Evolutionary conservation across 2,329 filamentous ascomycete species (phyloP).

Genomic region (Aureobasidium subglaciale): DNA sequence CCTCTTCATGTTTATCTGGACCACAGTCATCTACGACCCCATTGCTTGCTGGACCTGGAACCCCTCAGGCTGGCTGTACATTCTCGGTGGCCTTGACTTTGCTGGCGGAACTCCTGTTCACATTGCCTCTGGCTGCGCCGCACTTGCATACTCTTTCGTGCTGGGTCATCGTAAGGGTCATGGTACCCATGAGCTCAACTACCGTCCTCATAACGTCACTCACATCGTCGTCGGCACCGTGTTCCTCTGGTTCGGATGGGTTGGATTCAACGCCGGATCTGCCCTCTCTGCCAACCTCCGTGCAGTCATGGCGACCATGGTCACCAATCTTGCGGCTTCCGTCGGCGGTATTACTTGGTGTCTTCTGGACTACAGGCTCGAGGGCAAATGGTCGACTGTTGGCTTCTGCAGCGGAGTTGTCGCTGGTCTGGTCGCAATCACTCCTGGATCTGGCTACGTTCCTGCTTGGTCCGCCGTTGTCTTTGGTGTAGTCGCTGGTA

Average conservation of each 20-base stretch:
- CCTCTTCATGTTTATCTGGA: conserved; percentile 90
- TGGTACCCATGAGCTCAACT: conserved; percentile 82
- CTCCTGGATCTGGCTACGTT: conserved; percentile 79
- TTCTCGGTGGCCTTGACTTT: conserved; percentile 78
- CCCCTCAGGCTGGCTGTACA: conserved; percentile 67
- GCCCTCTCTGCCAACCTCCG: conserved; percentile 75
- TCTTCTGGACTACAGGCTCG: conserved; percentile 77
- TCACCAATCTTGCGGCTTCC: conserved; percentile 78
- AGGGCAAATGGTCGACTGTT: conserved; percentile 87
- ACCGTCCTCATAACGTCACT: conserved; percentile 86
- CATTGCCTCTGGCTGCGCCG: conserved; percentile 74
- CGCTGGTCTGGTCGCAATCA: conserved; percentile 80
- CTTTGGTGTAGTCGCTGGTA: conserved; percentile 68
- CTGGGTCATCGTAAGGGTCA: conserved; percentile 79
- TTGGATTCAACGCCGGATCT: conserved; percentile 87
- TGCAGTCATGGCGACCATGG: conserved; percentile 77
- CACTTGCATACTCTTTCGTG: conserved; percentile 85
- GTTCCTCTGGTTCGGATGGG: conserved; percentile 94
- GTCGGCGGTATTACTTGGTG: conserved; percentile 86
- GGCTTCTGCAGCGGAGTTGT: conserved; percentile 90
- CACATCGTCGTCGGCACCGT: conserved; percentile 89
- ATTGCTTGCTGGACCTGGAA: conserved; percentile 98
- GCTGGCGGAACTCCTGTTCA: conserved; percentile 88
- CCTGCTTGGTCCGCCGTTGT: conserved; percentile 77
- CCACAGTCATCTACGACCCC: conserved; percentile 82